A percentile compares a stretch with the other conserved stretches of the same genome.
phyloP scores from a whole-genome alignment of 257 asterid species.

The Penstemon davidsonii region DNA sequence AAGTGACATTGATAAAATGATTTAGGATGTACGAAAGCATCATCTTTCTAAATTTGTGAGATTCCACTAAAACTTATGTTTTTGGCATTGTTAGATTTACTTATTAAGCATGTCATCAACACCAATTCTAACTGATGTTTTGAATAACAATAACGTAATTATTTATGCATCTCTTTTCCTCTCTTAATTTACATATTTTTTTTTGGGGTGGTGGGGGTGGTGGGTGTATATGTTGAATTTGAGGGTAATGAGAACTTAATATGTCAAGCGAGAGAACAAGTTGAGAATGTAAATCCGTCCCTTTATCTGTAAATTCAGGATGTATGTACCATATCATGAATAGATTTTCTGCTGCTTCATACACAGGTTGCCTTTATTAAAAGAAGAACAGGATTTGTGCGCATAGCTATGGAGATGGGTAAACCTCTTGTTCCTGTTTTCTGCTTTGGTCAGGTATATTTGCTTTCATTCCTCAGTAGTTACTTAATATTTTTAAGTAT shows the following conservation, averaged over 20 bases:
- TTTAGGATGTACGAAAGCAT: too few species aligned
- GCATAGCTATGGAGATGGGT: slow-evolving; percentile 81
- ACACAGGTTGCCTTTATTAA: slow-evolving; percentile 64
- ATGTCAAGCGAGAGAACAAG: slow-evolving; percentile 4
- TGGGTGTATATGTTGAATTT: background rate
- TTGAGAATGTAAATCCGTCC: background rate
- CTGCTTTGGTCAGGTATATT: slow-evolving; percentile 87
- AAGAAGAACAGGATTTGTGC: slow-evolving; percentile 79
- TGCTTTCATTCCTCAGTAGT: slow-evolving; percentile 16
- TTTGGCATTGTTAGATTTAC: too few species aligned
- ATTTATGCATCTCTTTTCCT: background rate
- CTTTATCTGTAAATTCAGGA: background rate
- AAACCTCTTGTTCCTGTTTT: slow-evolving; percentile 96
- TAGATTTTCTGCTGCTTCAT: slow-evolving; percentile 23
- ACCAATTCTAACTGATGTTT: too few species aligned
- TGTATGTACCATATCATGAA: slow-evolving; percentile 15
- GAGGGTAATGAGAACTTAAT: background rate
- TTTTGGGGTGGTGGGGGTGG: background rate
- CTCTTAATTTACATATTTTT: background rate
- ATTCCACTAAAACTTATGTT: too few species aligned
- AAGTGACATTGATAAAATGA: background rate
- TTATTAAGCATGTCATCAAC: too few species aligned
- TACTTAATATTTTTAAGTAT: background rate
- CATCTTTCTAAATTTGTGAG: too few species aligned
- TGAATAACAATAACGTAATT: background rate